Evolutionary conservation across 331 rosid species (phyloP).

Genomic region (Pyrus hybrid): DNA sequence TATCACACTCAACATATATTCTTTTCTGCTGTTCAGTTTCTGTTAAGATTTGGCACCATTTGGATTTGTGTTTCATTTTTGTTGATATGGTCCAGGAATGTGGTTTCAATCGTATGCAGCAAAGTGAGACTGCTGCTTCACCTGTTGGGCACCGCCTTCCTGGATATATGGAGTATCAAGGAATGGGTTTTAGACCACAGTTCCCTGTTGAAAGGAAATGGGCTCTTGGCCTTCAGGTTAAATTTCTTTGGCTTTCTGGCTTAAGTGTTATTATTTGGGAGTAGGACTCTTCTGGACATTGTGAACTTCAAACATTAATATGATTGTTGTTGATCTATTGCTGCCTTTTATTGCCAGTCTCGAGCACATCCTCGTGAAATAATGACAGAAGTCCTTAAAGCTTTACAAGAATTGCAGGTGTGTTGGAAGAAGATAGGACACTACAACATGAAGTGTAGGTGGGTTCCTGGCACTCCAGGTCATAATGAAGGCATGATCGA

Average conservation of each 20-base stretch:
- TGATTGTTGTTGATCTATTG: conserved; percentile 4
- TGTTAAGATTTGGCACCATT: not conserved
- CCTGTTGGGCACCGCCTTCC: conserved; percentile 62
- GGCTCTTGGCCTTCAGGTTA: conserved; percentile 98
- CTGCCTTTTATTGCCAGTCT: conserved; percentile 43
- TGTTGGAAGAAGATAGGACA: conserved; percentile 95
- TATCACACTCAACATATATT: not conserved
- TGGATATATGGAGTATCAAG: conserved; percentile 60
- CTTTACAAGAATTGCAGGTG: conserved; percentile 77
- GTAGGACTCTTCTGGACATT: not conserved
- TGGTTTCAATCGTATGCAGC: conserved; percentile 50
- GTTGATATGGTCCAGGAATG: conserved; percentile 38
- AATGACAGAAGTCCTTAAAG: conserved; percentile 91
- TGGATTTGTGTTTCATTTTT: not conserved
- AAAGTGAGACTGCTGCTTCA: conserved; percentile 45
- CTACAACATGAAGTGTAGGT: conserved; percentile 93
- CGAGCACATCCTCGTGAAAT: conserved; percentile 90
- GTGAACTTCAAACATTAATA: not conserved
- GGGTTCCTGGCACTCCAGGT: conserved; percentile 46
- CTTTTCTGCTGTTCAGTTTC: not conserved
- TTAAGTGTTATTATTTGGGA: not conserved
- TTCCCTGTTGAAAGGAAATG: conserved; percentile 75
- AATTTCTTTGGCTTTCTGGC: conserved; percentile 7
- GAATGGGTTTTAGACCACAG: conserved; percentile 48
- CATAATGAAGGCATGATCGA: conserved; percentile 55